A percentile compares a stretch with the other conserved stretches of the same genome.
Conservation (phyloP, 2,329 filamentous ascomycete genomes). For the Clarireedia monteithiana region DNA sequence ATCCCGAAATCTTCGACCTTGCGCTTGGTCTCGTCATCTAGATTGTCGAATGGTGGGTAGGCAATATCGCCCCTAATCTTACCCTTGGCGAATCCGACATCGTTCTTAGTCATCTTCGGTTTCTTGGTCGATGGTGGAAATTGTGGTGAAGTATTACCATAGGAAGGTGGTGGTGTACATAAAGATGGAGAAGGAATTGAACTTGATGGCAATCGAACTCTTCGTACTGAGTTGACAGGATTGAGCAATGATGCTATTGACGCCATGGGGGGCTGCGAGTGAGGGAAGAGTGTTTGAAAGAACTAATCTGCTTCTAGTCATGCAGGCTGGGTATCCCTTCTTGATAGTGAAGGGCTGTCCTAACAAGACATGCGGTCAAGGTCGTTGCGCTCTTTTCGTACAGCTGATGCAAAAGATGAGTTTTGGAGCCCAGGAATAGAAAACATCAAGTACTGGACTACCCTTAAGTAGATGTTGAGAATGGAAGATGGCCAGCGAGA, state of each 20-base stretch:
- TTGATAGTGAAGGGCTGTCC: slow-evolving; percentile 17
- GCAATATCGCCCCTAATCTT: slow-evolving; percentile 59
- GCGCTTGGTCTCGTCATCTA: slow-evolving; percentile 47
- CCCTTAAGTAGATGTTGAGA: slow-evolving; percentile 18
- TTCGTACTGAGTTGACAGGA: slow-evolving; percentile 37
- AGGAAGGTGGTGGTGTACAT: slow-evolving; percentile 21
- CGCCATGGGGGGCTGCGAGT: slow-evolving; percentile 41
- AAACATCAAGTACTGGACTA: slow-evolving; percentile 14
- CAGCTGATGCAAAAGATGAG: slow-evolving; percentile 15
- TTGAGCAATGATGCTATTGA: slow-evolving; percentile 61
- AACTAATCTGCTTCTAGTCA: slow-evolving; percentile 16
- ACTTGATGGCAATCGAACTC: slow-evolving; percentile 36
- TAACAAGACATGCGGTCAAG: slow-evolving; percentile 10
- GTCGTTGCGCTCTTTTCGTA: slow-evolving; percentile 10
- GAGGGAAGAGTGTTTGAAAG: slow-evolving; percentile 18
- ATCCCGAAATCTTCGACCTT: slow-evolving; percentile 59
- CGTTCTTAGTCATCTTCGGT: slow-evolving; percentile 59
- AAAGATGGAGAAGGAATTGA: slow-evolving; percentile 25
- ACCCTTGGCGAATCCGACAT: slow-evolving; percentile 52
- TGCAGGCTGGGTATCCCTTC: slow-evolving; percentile 21
- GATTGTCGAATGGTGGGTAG: slow-evolving; percentile 65
- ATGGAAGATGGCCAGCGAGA: slow-evolving; percentile 1
- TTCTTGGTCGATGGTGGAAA: slow-evolving; percentile 32
- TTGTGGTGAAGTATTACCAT: slow-evolving; percentile 22
- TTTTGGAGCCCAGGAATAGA: slow-evolving; percentile 24